Base-by-base conservation (phyloP, 495 filamentous ascomycete genomes). In the Trichoderma asperelloides region DNA sequence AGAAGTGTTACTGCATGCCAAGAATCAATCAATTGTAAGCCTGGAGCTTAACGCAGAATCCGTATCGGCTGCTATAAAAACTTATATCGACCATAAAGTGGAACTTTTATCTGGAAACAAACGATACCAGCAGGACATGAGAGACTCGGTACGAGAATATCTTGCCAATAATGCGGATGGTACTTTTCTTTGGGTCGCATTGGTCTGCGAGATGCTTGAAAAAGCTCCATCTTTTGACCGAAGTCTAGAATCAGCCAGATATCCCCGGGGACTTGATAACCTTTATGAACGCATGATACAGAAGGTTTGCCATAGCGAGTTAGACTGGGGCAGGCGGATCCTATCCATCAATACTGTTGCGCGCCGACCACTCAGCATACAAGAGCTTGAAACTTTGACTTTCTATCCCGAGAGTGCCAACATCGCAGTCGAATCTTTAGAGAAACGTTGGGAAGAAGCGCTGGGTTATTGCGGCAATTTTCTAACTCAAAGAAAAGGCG, bases 141-240 rank as follows among this genome's bases (percentile, higher is more conserved):
- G 49, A 25, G 11, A 55, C 2, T n/a, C n/a, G 2, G 45, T 45
- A 40, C 16, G 63, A 67, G 68, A 49, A 64, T 62, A 71, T 33
- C 55, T 78, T 4, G 43, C 21, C 7, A 21, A 25, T 18, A 70
- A 76, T 15, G 68, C 75, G 9, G 64, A 71, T 27, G 68, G 65
- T 37, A 77, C 73, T 0, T 77, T 77, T 63, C 67, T 69, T 25
- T 74, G 73, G 74, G 73, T 75, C 23, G 73, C 73, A 2, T 55
- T 75, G n/a, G 72, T 77, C 1, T 76, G 21, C 62, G 43, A 47
- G 16, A 65, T 2, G 8, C 13, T 18, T 1, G 62, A 45, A 16
- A n/a, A 40, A 49, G 64, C 28, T 13, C n/a, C 49, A 25, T n/a
- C 16, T 13, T 65, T 37, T 16, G 33, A 65, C 5, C 2, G 1